Evolutionary conservation across 2,329 filamentous ascomycete genomes (phyloP), one percentile per base, ranked within the genome.

Genomic region (Venturia pyrina): DNA sequence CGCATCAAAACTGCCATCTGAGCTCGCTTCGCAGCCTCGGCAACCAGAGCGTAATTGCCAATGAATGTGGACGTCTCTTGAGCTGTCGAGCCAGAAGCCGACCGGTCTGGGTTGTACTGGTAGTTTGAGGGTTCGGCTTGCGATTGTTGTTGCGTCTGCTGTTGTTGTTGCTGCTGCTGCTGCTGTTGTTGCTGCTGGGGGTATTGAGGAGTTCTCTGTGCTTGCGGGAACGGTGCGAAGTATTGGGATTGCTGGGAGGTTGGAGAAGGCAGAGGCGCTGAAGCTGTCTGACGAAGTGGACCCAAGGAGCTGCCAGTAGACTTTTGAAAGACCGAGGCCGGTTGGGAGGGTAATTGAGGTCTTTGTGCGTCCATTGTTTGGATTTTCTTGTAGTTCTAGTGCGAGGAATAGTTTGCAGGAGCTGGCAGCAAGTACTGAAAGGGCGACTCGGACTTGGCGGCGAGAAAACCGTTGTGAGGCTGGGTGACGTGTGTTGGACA

Each of bases 1-100:
- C 93, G 84, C 82, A 93, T 89, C 75, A 97, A 81, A 72, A 92
- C 87, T 53, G 91, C 91, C 82, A 97, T 90, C 77, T 97, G 91
- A 11, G 93, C 93, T 53, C 93, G 83, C 78, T 96, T 96, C 56
- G 92, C 93, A 1, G 93, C 93, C 80, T 98, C 93, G 44, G 93
- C 93, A 53, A 97, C 84, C 40, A 97, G 84, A 67, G 85, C 93
- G 73, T 93, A 90, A 76, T 96, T 89, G 71, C 88, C 86, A 67
- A 96, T 82, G 73, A 92, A 92, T 4, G 81, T 82, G 11, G 81
- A 80, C 1, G 83, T 85, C 71, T 80, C 79, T 48, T 62, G 74
- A 48, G 37, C 72, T 2, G 74, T 76, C 28, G 70, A 67, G 43
- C 75, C 76, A 21, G 75, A 72, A 10, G 71, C 72, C 6, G 72